These are phyloP conservation scores for Aureococcus anophagefferens DNA, from an alignment of 108 stramenopile species.

Conservation along the genomic window DNA sequence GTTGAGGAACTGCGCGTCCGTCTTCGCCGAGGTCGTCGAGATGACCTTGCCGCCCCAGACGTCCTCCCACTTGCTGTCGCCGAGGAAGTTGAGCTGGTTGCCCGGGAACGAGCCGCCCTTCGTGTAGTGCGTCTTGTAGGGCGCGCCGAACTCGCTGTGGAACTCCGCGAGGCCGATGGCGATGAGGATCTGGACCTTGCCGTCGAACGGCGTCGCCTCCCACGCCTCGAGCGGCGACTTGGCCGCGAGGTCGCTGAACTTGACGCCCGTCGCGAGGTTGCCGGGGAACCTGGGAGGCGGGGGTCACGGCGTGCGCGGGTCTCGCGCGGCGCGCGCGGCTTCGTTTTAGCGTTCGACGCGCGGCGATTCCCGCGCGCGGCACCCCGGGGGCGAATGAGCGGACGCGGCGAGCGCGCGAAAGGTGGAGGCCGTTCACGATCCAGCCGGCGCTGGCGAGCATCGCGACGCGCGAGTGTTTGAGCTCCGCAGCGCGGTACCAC, in stretches of 20 bases:
- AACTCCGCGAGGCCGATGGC: constrained; percentile 67
- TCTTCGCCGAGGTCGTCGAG: too few relatives aligned
- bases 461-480: constrained; percentile 60
- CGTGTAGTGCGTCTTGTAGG: constrained; percentile 58
- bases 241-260: constrained; percentile 55
- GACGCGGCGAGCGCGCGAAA: too few relatives aligned
- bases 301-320: too few relatives aligned
- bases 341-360: too few relatives aligned
- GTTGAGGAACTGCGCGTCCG: not conserved
- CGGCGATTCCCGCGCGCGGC: too few relatives aligned
- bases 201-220: constrained; percentile 65
- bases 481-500: constrained; percentile 72
- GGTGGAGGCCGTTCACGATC: constrained; percentile 57
- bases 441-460: constrained; percentile 63
- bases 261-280: constrained; percentile 40
- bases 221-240: constrained; percentile 71
- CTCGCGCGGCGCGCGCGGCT: too few relatives aligned
- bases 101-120: constrained; percentile 48
- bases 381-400: too few relatives aligned
- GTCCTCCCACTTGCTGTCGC: not conserved
- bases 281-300: constrained; percentile 83
- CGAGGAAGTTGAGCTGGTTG: not conserved
- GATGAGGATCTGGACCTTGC: constrained; percentile 63
- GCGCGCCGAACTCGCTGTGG: constrained; percentile 40
- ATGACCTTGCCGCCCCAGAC: too few relatives aligned